These are phyloP conservation scores for Trichoderma asperelloides DNA, from an alignment of 495 filamentous ascomycete genomes.

Conservation along the genomic window DNA sequence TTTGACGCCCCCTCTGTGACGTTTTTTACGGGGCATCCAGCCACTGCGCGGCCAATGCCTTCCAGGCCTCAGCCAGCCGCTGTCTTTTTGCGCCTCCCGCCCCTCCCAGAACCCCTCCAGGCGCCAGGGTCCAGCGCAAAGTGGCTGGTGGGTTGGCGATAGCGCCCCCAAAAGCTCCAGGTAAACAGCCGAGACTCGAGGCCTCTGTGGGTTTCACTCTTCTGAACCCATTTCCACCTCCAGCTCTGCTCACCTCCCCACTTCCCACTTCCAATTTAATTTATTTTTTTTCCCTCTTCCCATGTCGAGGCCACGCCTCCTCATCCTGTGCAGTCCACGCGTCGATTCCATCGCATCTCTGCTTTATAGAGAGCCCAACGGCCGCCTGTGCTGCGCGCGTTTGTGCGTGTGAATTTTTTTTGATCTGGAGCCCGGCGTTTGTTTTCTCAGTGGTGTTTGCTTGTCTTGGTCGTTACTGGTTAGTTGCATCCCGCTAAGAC, in stretches of 20 bases:
- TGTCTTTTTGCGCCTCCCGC: slow-evolving; percentile 2
- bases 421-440: slow-evolving; percentile 8
- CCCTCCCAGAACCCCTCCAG: neutral
- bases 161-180: neutral
- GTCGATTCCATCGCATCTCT: neutral
- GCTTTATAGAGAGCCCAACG: neutral
- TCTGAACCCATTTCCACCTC: neutral
- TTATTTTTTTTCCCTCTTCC: neutral
- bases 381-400: neutral
- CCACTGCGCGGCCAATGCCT: neutral
- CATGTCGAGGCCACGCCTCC: slow-evolving; percentile 6
- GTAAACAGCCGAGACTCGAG: neutral
- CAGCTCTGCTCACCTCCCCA: neutral
- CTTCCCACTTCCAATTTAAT: neutral
- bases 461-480: neutral
- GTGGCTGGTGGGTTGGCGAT: neutral
- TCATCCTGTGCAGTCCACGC: neutral
- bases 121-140: neutral
- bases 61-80: neutral
- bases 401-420: neutral
- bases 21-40: neutral
- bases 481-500: slow-evolving; percentile 1
- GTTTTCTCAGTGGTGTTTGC: slow-evolving; percentile 4
- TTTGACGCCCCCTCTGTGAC: neutral
- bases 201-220: neutral